These are phyloP conservation scores for Microbotryum intermedium DNA, from an alignment of 1,284 basidiomycete species.

Conservation along the genomic window DNA sequence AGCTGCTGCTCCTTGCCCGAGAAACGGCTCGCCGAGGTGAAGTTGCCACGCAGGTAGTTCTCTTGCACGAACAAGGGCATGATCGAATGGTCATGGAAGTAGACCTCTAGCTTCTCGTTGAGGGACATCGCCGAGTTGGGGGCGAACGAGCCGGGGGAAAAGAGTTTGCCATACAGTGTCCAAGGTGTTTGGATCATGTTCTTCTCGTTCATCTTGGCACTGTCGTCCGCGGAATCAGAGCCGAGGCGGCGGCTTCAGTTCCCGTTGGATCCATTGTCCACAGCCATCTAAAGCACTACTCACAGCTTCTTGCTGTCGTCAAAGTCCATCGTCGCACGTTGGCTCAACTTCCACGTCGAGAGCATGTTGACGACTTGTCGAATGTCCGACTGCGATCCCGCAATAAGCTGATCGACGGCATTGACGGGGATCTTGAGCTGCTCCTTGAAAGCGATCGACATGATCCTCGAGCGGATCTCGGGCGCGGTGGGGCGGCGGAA, in stretches of 20 bases:
- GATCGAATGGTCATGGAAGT: constrained; percentile 92
- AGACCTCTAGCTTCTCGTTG: constrained; percentile 87
- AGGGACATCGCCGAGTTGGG: constrained; percentile 69
- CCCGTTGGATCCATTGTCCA: no score
- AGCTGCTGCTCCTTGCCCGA: constrained; percentile 46
- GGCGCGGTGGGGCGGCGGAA: constrained; percentile 68
- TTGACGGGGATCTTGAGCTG: constrained; percentile 83
- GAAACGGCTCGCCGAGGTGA: constrained; percentile 49
- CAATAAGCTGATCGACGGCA: constrained; percentile 84
- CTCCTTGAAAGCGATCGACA: constrained; percentile 84
- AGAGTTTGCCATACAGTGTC: constrained; percentile 72
- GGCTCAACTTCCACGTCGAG: constrained; percentile 81
- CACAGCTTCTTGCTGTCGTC: constrained; percentile 84
- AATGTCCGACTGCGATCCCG: constrained; percentile 85
- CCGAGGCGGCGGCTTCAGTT: not conserved
- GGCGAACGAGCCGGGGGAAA: constrained; percentile 83
- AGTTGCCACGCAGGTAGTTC: constrained; percentile 79
- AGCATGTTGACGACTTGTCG: constrained; percentile 96
- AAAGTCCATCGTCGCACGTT: constrained; percentile 63
- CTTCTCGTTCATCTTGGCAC: constrained; percentile 83
- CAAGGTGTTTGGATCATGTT: constrained; percentile 84
- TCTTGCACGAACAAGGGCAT: constrained; percentile 93
- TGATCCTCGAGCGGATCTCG: constrained; percentile 70
- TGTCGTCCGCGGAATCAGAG: constrained; percentile 42
- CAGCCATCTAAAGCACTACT: constrained; percentile 35